These are phyloP conservation scores for Fusarium pilosicola DNA, from an alignment of 2,329 filamentous ascomycete genomes.

Conservation along the genomic window DNA sequence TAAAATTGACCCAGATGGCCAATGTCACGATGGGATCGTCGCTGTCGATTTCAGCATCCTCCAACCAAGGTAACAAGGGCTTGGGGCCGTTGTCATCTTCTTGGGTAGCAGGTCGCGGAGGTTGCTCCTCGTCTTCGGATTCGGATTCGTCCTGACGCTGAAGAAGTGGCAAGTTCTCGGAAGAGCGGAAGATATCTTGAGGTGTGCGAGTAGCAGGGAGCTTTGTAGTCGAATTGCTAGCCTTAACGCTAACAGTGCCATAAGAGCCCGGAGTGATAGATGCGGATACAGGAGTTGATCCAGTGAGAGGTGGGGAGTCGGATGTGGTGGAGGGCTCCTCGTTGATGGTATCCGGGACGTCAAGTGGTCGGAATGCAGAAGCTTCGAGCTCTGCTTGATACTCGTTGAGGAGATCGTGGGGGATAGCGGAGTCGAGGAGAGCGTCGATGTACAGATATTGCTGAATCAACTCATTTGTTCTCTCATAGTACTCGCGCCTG, in stretches of 20 bases:
- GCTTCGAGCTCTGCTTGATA: constrained; percentile 73
- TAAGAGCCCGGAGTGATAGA: constrained; percentile 43
- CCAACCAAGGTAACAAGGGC: constrained; percentile 74
- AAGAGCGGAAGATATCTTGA: constrained; percentile 83
- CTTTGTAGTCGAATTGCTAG: constrained; percentile 45
- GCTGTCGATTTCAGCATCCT: constrained; percentile 77
- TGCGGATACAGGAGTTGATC: constrained; percentile 28
- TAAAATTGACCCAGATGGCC: constrained; percentile 87
- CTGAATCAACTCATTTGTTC: constrained; percentile 87
- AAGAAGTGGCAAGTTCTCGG: constrained; percentile 75
- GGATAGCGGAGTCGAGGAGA: constrained; percentile 89
- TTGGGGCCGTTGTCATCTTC: constrained; percentile 52
- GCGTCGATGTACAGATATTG: constrained; percentile 95
- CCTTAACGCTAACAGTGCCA: constrained; percentile 43
- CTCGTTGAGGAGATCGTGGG: constrained; percentile 90
- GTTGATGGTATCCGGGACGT: constrained; percentile 78
- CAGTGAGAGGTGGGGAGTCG: constrained; percentile 45
- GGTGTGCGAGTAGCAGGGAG: constrained; percentile 79
- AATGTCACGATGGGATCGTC: constrained; percentile 80
- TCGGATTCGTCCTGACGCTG: constrained; percentile 57
- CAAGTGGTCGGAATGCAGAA: constrained; percentile 63
- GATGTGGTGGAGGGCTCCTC: constrained; percentile 65
- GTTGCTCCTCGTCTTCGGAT: constrained; percentile 49
- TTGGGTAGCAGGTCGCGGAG: constrained; percentile 32
- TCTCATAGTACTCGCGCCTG: constrained; percentile 85